Evolutionary conservation across 441 rosid genomes (phyloP).

Genomic region (Pelargonium myrrhifolium): DNA sequence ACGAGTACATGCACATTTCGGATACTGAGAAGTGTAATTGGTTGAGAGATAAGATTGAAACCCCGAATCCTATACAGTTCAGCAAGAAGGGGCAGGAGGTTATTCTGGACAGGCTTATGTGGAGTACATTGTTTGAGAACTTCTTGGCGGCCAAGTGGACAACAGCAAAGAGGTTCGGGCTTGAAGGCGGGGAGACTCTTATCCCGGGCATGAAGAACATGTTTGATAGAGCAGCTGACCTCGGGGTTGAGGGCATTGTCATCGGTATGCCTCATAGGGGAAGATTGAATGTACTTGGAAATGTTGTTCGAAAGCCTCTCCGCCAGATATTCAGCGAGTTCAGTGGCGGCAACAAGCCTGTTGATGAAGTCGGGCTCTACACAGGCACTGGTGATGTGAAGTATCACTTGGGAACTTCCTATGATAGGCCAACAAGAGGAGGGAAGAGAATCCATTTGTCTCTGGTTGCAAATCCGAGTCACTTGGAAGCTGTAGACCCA

Average conservation of each 20-base stretch:
- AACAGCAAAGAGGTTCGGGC: slow-evolving; percentile 11
- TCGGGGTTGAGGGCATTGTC: slow-evolving; percentile 94
- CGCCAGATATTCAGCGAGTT: slow-evolving; percentile 64
- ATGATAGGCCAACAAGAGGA: slow-evolving; percentile 26
- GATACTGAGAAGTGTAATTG: slow-evolving; percentile 8
- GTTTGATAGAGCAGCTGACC: slow-evolving; percentile 32
- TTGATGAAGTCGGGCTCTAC: slow-evolving; percentile 24
- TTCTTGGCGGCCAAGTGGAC: slow-evolving; percentile 13
- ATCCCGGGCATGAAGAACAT: slow-evolving; percentile 14
- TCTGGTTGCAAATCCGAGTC: slow-evolving; percentile 26
- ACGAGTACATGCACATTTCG: slow-evolving; percentile 13
- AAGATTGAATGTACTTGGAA: slow-evolving; percentile 85
- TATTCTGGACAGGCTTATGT: slow-evolving; percentile 12
- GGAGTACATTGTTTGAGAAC: slow-evolving; percentile 12
- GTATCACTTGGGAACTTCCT: slow-evolving; percentile 27
- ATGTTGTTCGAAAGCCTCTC: slow-evolving; percentile 88
- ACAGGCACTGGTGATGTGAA: slow-evolving; percentile 31
- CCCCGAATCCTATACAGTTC: neutral
- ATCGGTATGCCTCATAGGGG: slow-evolving; percentile 99
- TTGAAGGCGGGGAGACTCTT: slow-evolving; percentile 12
- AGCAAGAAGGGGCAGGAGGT: neutral
- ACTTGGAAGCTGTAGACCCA: slow-evolving; percentile 30
- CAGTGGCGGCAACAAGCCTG: slow-evolving; percentile 25
- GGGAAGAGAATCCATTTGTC: slow-evolving; percentile 26
- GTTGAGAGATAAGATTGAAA: slow-evolving; percentile 7